phyloP scores from a whole-genome alignment of 208 protist species.

The Trypanosoma avium region DNA sequence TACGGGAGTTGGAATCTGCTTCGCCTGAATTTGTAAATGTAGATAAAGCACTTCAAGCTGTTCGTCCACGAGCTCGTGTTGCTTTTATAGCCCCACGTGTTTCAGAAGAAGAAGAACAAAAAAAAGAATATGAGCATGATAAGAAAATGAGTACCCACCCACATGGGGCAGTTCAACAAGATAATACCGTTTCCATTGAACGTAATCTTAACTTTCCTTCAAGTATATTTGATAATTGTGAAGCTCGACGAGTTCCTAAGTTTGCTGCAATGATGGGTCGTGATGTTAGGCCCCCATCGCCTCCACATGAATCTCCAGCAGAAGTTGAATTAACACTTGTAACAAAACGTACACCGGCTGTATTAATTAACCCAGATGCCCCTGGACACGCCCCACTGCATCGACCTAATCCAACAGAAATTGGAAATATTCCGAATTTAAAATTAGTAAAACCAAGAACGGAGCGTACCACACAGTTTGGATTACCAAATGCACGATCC shows the following conservation, averaged over 20 bases:
- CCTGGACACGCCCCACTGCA: constrained; percentile 67
- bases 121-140: not conserved
- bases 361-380: constrained; percentile 54
- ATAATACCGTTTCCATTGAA: constrained; percentile 63
- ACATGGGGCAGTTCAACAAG: too few species aligned
- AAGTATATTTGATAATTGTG: constrained; percentile 38
- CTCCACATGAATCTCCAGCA: constrained; percentile 27
- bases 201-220: constrained; percentile 55
- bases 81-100: constrained; percentile 39
- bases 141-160: too few species aligned
- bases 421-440: constrained; percentile 65
- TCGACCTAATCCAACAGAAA: constrained; percentile 45
- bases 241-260: constrained; percentile 35
- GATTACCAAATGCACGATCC: constrained; percentile 15
- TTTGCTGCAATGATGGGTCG: constrained; percentile 55
- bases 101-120: constrained; percentile 5
- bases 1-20: too few species aligned
- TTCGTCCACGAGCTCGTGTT: constrained; percentile 34
- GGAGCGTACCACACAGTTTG: constrained; percentile 42
- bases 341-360: constrained; percentile 34
- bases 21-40: constrained; percentile 50
- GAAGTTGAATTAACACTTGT: constrained; percentile 33
- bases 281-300: not conserved
- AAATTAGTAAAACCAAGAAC: constrained; percentile 47
- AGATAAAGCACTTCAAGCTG: constrained; percentile 48